Base-by-base conservation (phyloP, 257 asterid species). In the Nyctanthes arbortristis region DNA sequence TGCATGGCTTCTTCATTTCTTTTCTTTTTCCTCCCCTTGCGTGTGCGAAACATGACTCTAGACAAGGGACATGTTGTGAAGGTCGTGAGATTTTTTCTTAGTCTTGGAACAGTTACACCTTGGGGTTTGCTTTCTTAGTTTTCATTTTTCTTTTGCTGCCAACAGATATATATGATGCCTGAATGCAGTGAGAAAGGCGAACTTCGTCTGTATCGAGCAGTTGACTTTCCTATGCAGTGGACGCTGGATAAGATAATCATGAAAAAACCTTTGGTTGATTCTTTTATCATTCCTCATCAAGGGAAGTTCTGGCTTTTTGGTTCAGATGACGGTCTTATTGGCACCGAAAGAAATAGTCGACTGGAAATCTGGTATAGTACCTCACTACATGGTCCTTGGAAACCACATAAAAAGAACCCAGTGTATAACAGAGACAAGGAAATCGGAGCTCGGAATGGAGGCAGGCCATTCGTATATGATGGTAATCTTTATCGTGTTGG, bases 151-250 rank as follows among this genome's bases (percentile, higher is more conserved):
- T 52, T 52, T 52, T 3, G 12, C 22, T 14, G 8, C 55, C 59
- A 3, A 45, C 86, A 94, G 99, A 91, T 85, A 77, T 94, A 94
- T 65, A 91, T 94, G 97, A 80, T 91, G 92, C 99, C 99, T 0
- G 99, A 94, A 77, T 84, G 97, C 63, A 89, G 91, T 68, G 84
- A 62, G 3, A 91, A 88, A 64, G 97, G 99, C 70, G 97, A 94
- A 65, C 93, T 94, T 47, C 97, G 97, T 72, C 97, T 94, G 22
- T 94, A 89, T 77, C 91, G 90, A 29, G 96, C 97, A 49, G 78
- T 74, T 37, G 77, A 81, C 74, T 94, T 94, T 80, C 99, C 99
- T 20, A 78, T 83, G 13, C 84, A 85, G 68, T 94, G 99, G 99
- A 79, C 78, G n/a, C 59, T 91, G 70, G 90, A 91, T 22, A 81